Percentiles rank a stretch among this genome's conserved stretches.
phyloP scores from a whole-genome alignment of 192 early-diverging fungal genomes.

The Physocladia obscura region DNA sequence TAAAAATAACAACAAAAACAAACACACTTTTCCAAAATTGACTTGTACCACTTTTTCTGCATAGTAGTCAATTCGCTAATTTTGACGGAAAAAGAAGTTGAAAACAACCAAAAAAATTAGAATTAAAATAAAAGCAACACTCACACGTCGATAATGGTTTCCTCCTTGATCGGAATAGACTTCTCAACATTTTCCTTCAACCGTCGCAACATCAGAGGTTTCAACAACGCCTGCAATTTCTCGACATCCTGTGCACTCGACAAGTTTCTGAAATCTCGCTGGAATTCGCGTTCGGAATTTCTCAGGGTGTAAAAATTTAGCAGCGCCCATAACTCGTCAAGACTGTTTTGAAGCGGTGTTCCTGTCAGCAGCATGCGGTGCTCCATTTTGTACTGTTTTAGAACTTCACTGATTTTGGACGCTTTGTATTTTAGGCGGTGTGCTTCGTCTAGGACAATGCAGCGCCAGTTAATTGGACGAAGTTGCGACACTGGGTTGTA shows the following conservation, averaged over 20 bases:
- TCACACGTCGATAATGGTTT: conserved; percentile 81
- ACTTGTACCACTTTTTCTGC: conserved; percentile 84
- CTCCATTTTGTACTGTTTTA: conserved; percentile 74
- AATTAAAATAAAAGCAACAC: not conserved
- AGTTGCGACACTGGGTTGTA: conserved; percentile 56
- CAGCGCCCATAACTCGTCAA: conserved; percentile 80
- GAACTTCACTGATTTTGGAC: conserved; percentile 74
- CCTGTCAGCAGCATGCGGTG: conserved; percentile 79
- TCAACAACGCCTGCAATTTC: conserved; percentile 70
- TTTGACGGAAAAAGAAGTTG: conserved; percentile 3
- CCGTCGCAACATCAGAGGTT: conserved; percentile 81
- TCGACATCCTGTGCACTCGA: conserved; percentile 75
- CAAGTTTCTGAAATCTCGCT: conserved; percentile 67
- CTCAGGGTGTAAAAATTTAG: conserved; percentile 81
- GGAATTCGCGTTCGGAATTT: conserved; percentile 70
- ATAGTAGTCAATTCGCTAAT: conserved; percentile 69
- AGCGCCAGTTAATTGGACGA: conserved; percentile 69
- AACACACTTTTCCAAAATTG: conserved; percentile 71
- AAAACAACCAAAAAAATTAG: not conserved
- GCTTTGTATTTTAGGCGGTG: conserved; percentile 84
- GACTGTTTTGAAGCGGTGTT: conserved; percentile 79
- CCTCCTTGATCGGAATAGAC: conserved; percentile 84
- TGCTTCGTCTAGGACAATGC: conserved; percentile 79
- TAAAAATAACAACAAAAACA: conserved; percentile 1
- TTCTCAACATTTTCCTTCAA: conserved; percentile 91